Evolutionary conservation across 352 stramenopile species (phyloP), one percentile per base, ranked within the genome.

Genomic region (Globisporangium canariense): DNA sequence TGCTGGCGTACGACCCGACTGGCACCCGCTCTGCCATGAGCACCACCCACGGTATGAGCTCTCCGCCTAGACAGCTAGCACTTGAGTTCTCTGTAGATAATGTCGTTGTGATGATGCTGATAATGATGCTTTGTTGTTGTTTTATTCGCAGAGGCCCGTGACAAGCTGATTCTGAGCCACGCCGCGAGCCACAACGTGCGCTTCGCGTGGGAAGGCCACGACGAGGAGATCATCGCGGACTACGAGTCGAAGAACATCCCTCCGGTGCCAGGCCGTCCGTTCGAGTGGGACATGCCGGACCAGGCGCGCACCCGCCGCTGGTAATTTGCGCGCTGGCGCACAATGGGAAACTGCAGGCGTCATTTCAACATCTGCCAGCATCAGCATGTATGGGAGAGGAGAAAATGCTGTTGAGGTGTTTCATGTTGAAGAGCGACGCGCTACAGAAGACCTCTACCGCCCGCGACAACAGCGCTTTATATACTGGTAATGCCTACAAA

Each of bases 21-120:
- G 86, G 86, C 63, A 96, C 88, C 45, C 85, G 88, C 57, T 95
- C 88, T 28, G 88, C 88, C 64, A 96, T 96, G 88, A 79, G 64
- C 28, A 91, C 87, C 32, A 94, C 88, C 9, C 81, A 91, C 68
- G 86, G 77, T 85, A 70, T 11, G 32, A 50, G 52, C 30, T 56
- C 36, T 36, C 40, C 30, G 41, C 11, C 30, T 41, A 41, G 36
- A 13, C 10, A 41, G 36, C 36, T 41, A 41, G 11, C 36, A 16
- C 10, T 9, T 14, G 36, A 14, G 36, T 14, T 41, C 10, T 11
- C 9, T 41, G 36, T 11, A 41, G 32, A 9, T 36, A 36, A 36
- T 36, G 32, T 9, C 32, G 3, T 58, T 28, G 16, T 58, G 11
- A 58, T 41, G 46, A 5, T 43, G 49, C 16, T 40, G 20, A 32